Evolutionary conservation across 1,284 basidiomycete genomes (phyloP), one percentile per base, ranked within the genome.

Genomic region (Trichosporon coremiiforme): DNA sequence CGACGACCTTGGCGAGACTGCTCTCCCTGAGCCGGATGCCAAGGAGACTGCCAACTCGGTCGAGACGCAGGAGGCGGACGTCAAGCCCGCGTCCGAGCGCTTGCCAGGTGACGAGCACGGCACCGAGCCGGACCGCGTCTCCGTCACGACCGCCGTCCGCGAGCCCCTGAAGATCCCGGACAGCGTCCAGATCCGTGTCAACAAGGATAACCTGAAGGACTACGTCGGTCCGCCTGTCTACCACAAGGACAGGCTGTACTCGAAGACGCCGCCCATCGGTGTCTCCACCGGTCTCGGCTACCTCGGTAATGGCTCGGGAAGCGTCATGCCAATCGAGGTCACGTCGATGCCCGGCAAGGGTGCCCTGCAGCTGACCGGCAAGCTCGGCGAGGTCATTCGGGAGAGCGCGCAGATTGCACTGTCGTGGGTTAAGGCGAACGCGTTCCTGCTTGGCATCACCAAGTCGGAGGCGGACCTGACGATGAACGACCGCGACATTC

Each of bases 251-350:
- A 85, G 96, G 74, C 88, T 99, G 85, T 98, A 97, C 80, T 87
- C 88, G 12, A 86, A 86, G 64, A 84, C 89, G 3, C 92, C 94
- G 15, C 96, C 97, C 1, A 89, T 94, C 0, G 96, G 96, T 69
- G 96, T 98, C 31, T 93, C 91, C 75, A 96, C 93, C 5, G 96
- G 96, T 35, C 85, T 99, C 2, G 96, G 96, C 6, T 98, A 98
- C 83, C 86, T 97, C 25, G 95, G 95, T 15, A 98, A 98, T 82
- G 96, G 96, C 0, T 93, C 92, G 10, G 96, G 96, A 29, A 92
- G 94, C 31, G 91, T 98, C 67, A 97, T 98, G 95, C 95, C 96
- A 17, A 91, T 99, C 69, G 96, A 99, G 85, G 93, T 92, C 64
- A 91, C 90, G 92, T 90, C 89, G 67, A 95, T 95, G 93, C 94